Base-by-base conservation (phyloP, 2,329 filamentous ascomycete species). In the Aureobasidium sp. region DNA sequence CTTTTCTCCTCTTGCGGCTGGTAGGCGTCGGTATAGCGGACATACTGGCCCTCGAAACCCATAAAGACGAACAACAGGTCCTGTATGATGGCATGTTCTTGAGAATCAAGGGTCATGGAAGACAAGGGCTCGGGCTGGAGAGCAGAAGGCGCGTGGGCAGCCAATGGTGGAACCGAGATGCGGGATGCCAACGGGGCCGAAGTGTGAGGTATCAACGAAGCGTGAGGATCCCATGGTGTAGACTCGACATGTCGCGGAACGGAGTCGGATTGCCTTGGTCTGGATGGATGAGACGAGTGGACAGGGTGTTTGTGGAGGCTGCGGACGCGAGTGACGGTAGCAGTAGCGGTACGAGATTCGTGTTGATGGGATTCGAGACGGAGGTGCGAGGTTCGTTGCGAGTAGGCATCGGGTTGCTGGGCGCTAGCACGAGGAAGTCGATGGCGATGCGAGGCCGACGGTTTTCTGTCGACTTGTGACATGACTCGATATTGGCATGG, bases 41-140 rank as follows among this genome's bases (percentile, higher is more conserved):
- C 87, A 66, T 97, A 97, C 68, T 95, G 90, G n/a, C 93, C 93
- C 70, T 98, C 93, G 59, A 90, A 95, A 21, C 93, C 93, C 90
- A 98, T 96, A 62, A 97, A 94, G 4, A 95, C 90, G 65, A 91
- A 96, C 30, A 97, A 71, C 14, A 98, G 71, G 62, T 98, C 93
- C 61, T 96, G 90, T 38, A 97, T 76, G 41, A 98, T 85, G 7
- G 83, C 86, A 21, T 83, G 81, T 71, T 98, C 93, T 68, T 98
- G 93, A 2, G 80, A 80, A 59, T 94, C 86, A 24, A 94, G 73
- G 0, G 83, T 83, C 55, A 97, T 72, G 54, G 87, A 81, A 53
- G 78, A 74, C 14, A 97, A 74, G 6, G 84, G 76, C 44, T 74
- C 73, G 1, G 87, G 86, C 38, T 88, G 83, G 44, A 90, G 75